phyloP scores from a whole-genome alignment of 2,329 filamentous ascomycete species.

The Aspergillus clavatus region DNA sequence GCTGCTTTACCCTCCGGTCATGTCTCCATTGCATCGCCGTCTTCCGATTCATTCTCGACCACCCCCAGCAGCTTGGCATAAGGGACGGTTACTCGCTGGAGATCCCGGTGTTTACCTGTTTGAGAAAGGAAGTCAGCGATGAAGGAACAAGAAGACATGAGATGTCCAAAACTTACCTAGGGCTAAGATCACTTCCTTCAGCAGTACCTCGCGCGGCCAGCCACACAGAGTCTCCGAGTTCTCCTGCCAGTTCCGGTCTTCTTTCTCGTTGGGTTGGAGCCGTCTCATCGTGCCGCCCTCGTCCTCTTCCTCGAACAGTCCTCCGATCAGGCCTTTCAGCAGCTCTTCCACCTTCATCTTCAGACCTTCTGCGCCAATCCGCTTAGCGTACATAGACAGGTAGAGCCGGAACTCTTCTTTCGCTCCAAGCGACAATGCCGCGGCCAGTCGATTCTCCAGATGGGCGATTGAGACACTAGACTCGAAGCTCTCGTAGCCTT shows the following conservation, averaged over 20 bases:
- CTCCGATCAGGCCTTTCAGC: slow-evolving; percentile 73
- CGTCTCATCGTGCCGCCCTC: slow-evolving; percentile 38
- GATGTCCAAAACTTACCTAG: slow-evolving; percentile 60
- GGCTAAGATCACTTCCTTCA: slow-evolving; percentile 88
- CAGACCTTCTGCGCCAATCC: slow-evolving; percentile 83
- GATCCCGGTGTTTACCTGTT: slow-evolving; percentile 86
- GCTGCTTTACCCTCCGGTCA: slow-evolving; percentile 8
- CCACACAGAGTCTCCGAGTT: slow-evolving; percentile 71
- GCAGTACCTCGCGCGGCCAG: slow-evolving; percentile 79
- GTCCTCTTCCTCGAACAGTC: slow-evolving; percentile 56
- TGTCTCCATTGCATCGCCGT: slow-evolving; percentile 34
- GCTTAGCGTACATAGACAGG: slow-evolving; percentile 96
- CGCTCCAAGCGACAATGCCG: slow-evolving; percentile 75
- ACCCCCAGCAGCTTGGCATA: slow-evolving; percentile 77
- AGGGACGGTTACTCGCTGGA: slow-evolving; percentile 90
- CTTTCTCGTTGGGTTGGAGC: slow-evolving; percentile 31
- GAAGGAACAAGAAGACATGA: not conserved
- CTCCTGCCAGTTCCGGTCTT: slow-evolving; percentile 44
- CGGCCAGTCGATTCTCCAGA: slow-evolving; percentile 89
- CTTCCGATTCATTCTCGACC: slow-evolving; percentile 32
- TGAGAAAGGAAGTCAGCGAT: slow-evolving; percentile 8
- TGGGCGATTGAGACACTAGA: slow-evolving; percentile 88
- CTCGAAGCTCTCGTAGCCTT: slow-evolving; percentile 90
- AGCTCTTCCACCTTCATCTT: slow-evolving; percentile 90
- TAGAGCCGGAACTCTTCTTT: slow-evolving; percentile 92